Base-by-base conservation (phyloP, 2,329 filamentous ascomycete species). In the Calonectria multiphialidica region DNA sequence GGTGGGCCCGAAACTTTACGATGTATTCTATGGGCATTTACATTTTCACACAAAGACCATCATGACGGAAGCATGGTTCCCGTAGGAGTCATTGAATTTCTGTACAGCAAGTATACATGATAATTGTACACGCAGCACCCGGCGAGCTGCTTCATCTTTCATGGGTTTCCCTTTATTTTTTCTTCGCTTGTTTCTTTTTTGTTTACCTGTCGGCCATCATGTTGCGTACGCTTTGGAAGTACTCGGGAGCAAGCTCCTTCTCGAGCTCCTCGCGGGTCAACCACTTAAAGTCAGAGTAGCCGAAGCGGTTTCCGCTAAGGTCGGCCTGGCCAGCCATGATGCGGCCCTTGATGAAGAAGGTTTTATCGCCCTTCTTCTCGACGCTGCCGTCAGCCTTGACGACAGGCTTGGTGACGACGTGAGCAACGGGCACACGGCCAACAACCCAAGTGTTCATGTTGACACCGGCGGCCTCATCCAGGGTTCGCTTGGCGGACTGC, bases 361-460 rank as follows among this genome's bases (percentile, higher is more conserved):
- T 93, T 89, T 98, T 98, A 80, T 93, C 90, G 66, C 94, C 95
- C 69, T 88, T 85, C 76, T 82, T 78, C 71, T 83, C 80, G 55
- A 88, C 79, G 37, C 82, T 80, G 55, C 83, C 82, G 80, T 88
- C 85, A 77, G 84, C 81, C 77, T 83, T 82, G 81, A 87, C 78
- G 79, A 83, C 77, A 77, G 88, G 88, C 74, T 91, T 86, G 73
- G 86, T 86, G 76, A 94, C 88, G 80, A 94, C 86, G 85, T 98
- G 94, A 30, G 96, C 96, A 71, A 98, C 90, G 13, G 97, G 97
- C 71, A 94, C 93, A 79, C 95, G 95, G 72, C 95, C 96, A 64
- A 99, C 94, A 78, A 98, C 91, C 96, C 97, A 99, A 68, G 95
- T 98, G 87, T 98, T 98, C 96, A 99, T 98, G 88, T 99, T 97